Evolutionary conservation across 371 early-diverging fungal genomes (phyloP), one percentile per base, ranked within the genome.

Genomic region (Nosema muscidifuracis): DNA sequence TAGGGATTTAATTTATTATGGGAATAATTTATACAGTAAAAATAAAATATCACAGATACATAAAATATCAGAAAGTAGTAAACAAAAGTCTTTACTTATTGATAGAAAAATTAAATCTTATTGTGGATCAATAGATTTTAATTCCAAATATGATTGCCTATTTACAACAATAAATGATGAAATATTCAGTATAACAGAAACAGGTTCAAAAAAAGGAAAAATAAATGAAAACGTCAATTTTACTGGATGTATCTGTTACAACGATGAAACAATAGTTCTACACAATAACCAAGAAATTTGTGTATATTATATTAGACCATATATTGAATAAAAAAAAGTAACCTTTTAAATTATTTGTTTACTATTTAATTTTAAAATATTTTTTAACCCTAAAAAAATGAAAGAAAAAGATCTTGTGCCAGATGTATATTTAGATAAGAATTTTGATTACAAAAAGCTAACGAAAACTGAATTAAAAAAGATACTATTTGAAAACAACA

Each of bases 371-470:
- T 20, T n/a, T n/a, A n/a, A n/a, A n/a, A n/a, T n/a, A n/a, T n/a
- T n/a, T n/a, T n/a, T n/a, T n/a, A n/a, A n/a, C n/a, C 6, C 47
- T n/a, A 3, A 12, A 12, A 47, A 47, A 47, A 47, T 47, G 47
- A 47, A 47, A 20, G 47, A 47, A 47, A 47, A 47, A 47, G 47
- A 47, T 20, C n/a, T 47, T 10, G 3, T n/a, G 20, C n/a, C 47
- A 10, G 73, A 76, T 2, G 73, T 70, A 9, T 73, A 77, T 60
- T 63, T 80, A 22, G 30, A 66, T 26, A 71, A 61, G 31, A 63
- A 74, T 38, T 80, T 75, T 63, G 78, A 80, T 43, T 77, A 75
- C 57, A 61, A 24, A 16, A 80, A 77, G 36, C 61, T 74, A 24
- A 80, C 81, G 12, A 80, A 77, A 34, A 33, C 34, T 2, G 58